Evolutionary conservation across 306 rosid species (phyloP), one percentile per base, ranked within the genome.

Genomic region (Echinosophora koreensis): DNA sequence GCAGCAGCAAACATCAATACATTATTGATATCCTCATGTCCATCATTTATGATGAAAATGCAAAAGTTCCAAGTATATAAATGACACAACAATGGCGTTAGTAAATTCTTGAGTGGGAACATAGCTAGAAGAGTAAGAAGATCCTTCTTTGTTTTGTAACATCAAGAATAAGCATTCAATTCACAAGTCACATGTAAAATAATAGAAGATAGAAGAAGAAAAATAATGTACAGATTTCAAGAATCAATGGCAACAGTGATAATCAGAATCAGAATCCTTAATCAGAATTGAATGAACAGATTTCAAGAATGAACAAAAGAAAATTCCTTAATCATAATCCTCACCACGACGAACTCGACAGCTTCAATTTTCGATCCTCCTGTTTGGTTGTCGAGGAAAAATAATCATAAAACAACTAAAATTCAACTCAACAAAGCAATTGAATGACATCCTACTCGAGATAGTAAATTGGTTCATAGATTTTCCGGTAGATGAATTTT

Each of bases 301-400:
- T 22, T 22, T 22, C 22, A 22, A 22, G 83, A 86, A 86, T 82
- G 90, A 78, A 90, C 58, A 84, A 87, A 84, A 88, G 84, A 78
- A 91, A 91, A 84, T 66, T 89, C 88, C 88, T 88, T 85, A 82
- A 59, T 88, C 91, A 90, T 89, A 82, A 90, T 83, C 88, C 97
- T 95, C 99, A 92, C 99, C 99, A 88, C 88, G 86, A 92, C 81
- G 90, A 87, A 88, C 77, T 81, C 70, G 88, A 87, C 77, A 83
- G 89, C 88, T 89, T 87, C 97, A 89, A 70, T 61, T 47, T 66
- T 49, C 76, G 68, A 56, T 74, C 66, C 74, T 83, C 88, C 30
- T 79, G 86, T 86, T 88, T 80, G 90, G 84, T 82, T 85, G 80
- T 92, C 83, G 85, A 87, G 84, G 81, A 88, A 18, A 3, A 15